Evolutionary conservation across 306 rosid species (phyloP).

Genomic region (Morella rubra): DNA sequence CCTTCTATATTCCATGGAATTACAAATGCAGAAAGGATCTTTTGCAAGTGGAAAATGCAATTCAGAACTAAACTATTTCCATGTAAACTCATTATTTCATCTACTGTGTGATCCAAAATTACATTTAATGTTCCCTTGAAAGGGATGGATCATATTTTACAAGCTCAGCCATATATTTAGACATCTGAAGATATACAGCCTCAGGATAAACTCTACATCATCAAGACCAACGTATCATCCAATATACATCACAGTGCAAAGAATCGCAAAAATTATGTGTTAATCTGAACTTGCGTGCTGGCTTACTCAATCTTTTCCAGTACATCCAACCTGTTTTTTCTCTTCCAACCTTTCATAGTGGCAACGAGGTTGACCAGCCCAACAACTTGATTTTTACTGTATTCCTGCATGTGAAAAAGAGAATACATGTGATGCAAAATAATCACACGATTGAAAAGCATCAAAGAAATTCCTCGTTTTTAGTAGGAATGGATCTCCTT

Average conservation of each 20-base stretch:
- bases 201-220: conserved; percentile 29
- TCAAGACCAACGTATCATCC: conserved; percentile 30
- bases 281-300: conserved; percentile 6
- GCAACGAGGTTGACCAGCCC: conserved; percentile 96
- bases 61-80: conserved; percentile 1
- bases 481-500: conserved; percentile 38
- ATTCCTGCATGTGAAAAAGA: conserved; percentile 61
- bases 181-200: conserved; percentile 35
- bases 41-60: neutral
- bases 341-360: conserved; percentile 95
- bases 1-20: neutral
- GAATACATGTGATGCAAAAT: neutral
- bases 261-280: conserved; percentile 20
- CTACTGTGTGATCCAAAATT: conserved; percentile 28
- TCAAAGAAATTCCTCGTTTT: no score
- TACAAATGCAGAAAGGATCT: neutral
- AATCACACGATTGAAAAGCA: neutral
- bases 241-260: conserved; percentile 45
- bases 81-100: conserved; percentile 21
- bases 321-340: conserved; percentile 87
- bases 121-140: conserved; percentile 43
- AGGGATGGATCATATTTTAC: conserved; percentile 39
- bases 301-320: conserved; percentile 90
- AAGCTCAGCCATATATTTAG: conserved; percentile 18
- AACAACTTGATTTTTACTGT: conserved; percentile 72